Evolutionary conservation across 129 eudicot genomes (phyloP).

Genomic region (Pittosporum tobira): DNA sequence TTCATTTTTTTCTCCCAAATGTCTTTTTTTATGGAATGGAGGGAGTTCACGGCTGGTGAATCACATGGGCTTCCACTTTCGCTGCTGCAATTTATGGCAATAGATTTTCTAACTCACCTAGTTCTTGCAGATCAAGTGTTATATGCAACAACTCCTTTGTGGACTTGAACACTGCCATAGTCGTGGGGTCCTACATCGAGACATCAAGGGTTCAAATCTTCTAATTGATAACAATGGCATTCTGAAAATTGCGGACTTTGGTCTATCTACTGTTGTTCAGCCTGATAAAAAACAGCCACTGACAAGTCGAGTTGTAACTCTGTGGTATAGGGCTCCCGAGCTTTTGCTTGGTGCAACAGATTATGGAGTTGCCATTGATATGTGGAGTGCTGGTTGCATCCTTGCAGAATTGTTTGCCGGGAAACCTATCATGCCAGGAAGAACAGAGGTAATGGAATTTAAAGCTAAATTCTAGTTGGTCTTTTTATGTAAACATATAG

Average conservation of each 20-base stretch:
- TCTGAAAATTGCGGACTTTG: slow-evolving; percentile 45
- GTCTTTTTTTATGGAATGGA: too few species aligned
- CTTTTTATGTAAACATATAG: too few species aligned
- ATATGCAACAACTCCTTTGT: slow-evolving; percentile 39
- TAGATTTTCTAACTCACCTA: too few species aligned
- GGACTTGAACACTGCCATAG: slow-evolving; percentile 67
- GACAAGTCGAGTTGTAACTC: slow-evolving; percentile 31
- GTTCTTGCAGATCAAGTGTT: slow-evolving; percentile 38
- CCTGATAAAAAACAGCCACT: slow-evolving; percentile 7
- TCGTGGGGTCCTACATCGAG: slow-evolving; percentile 49
- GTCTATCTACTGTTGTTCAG: slow-evolving; percentile 15
- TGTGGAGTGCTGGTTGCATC: slow-evolving; percentile 39
- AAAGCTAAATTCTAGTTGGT: too few species aligned
- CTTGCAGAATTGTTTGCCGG: slow-evolving; percentile 24
- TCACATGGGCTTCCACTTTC: too few species aligned
- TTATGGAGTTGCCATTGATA: slow-evolving; percentile 27
- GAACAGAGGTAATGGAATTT: slow-evolving; percentile 30
- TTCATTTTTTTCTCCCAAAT: too few species aligned
- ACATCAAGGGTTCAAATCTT: slow-evolving; percentile 52
- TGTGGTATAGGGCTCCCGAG: slow-evolving; percentile 38
- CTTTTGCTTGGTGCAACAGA: slow-evolving; percentile 29
- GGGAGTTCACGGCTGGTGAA: too few species aligned
- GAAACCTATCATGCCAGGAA: slow-evolving; percentile 27
- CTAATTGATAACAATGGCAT: slow-evolving; percentile 36
- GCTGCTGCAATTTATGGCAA: too few species aligned